Evolutionary conservation across 2,329 filamentous ascomycete species (phyloP).

Genomic region (Claviceps spartinae): DNA sequence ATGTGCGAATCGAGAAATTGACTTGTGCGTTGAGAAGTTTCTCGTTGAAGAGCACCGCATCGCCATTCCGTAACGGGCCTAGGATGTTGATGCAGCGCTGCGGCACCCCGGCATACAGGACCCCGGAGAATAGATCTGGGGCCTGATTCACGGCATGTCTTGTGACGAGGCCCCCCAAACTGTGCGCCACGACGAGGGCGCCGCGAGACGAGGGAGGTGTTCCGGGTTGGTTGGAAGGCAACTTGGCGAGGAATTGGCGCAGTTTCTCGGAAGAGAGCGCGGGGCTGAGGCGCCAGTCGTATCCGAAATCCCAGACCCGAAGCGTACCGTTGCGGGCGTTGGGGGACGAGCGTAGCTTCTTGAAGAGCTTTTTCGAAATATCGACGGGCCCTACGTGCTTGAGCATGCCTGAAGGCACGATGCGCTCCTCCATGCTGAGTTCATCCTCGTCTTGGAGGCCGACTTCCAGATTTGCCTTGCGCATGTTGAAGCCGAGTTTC

Average conservation of each 20-base stretch:
- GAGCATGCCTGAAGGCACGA: conserved; percentile 79
- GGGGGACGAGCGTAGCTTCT: conserved; percentile 58
- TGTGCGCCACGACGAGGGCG: conserved; percentile 74
- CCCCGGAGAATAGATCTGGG: conserved; percentile 74
- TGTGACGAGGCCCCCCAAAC: conserved; percentile 74
- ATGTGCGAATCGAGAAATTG: conserved; percentile 82
- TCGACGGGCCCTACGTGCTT: conserved; percentile 85
- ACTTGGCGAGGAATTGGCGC: conserved; percentile 55
- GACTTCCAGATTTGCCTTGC: conserved; percentile 83
- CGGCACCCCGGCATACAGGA: conserved; percentile 74
- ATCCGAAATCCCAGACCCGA: conserved; percentile 79
- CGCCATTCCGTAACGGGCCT: conserved; percentile 80
- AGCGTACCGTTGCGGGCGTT: conserved; percentile 60
- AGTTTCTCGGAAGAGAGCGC: conserved; percentile 58
- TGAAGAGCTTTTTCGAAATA: conserved; percentile 71
- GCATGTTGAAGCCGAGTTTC: conserved; percentile 81
- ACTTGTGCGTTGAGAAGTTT: conserved; percentile 84
- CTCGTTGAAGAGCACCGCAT: conserved; percentile 79
- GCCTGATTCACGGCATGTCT: conserved; percentile 75
- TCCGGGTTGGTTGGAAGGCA: conserved; percentile 59
- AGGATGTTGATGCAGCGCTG: conserved; percentile 84
- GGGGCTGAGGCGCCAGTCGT: conserved; percentile 86
- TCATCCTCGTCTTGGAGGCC: conserved; percentile 73
- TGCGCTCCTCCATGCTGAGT: conserved; percentile 66
- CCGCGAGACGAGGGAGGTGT: conserved; percentile 44